Evolutionary conservation across 495 filamentous ascomycete genomes (phyloP), one percentile per base, ranked within the genome.

Genomic region (Filosporella fistucella): DNA sequence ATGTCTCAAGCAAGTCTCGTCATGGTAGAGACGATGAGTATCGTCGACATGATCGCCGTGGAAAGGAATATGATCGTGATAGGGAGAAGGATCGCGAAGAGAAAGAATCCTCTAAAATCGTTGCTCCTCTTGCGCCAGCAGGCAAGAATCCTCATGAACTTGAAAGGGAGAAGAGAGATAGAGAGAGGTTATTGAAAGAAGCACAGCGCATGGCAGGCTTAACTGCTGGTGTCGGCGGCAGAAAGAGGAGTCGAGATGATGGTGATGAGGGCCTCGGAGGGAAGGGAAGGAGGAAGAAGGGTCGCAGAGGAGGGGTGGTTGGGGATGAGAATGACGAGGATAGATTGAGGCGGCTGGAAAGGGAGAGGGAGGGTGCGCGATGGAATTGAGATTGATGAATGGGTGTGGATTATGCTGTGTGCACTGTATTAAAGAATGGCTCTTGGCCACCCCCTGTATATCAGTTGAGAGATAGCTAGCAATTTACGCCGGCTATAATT

Each of bases 131-230:
- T 14, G 26, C 59, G 16, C 33, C 34, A 12, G 10, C 46, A 35
- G 46, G n/a, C 36, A 61, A 63, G 53, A 85, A 95, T 59, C 80
- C 83, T 0, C 82, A 91, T 56, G 84, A 85, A 0, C 67, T 84
- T 1, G 89, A 91, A 58, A 82, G 89, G 13, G 85, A 89, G 60
- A 81, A 81, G 11, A 74, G 86, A 12, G 82, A 89, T 49, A 72
- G 85, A 10, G 89, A 91, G 60, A 74, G 89, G 10, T 62, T 91
- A 35, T 70, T 86, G 5, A 86, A 87, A 51, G 89, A 94, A 62
- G 75, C 88, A 39, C 81, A 90, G 62, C 79, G 85, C 14, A 82
- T 88, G 37, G 80, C 80, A 2, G 70, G 64, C n/a, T 56, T 73
- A 42, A 54, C 63, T 25, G 58, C 61, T 44, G 35, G 55, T 24